phyloP scores from a whole-genome alignment of 371 early-diverging fungal species.

The Haplosporangium sp. region DNA sequence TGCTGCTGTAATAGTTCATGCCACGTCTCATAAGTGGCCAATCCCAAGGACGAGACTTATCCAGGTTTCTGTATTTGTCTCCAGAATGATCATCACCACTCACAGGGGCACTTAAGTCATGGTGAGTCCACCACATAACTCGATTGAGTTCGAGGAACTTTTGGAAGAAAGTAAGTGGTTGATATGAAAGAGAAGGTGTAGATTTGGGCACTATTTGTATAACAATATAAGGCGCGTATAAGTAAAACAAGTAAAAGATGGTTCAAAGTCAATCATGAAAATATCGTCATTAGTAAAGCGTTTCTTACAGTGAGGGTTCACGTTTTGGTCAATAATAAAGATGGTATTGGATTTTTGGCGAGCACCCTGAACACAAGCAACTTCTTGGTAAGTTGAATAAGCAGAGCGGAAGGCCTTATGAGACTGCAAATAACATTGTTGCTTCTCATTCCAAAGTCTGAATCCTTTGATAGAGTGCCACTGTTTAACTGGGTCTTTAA shows the following conservation, averaged over 20 bases:
- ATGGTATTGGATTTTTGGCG: constrained; percentile 49
- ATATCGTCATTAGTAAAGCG: too few relatives aligned
- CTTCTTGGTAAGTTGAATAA: constrained; percentile 45
- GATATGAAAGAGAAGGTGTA: constrained; percentile 56
- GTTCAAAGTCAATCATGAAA: too few relatives aligned
- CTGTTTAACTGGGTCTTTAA: constrained; percentile 23
- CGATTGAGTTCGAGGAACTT: constrained; percentile 92
- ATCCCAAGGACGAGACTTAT: constrained; percentile 75
- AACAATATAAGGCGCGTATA: too few relatives aligned
- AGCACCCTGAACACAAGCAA: constrained; percentile 37
- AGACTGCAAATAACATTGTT: constrained; percentile 40
- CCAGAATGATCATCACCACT: constrained; percentile 11
- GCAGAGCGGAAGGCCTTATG: constrained; percentile 37
- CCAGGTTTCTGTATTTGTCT: background rate
- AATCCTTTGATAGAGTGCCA: constrained; percentile 55
- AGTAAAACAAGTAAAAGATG: too few relatives aligned
- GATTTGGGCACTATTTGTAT: constrained; percentile 20
- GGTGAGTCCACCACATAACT: constrained; percentile 91
- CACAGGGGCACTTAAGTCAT: constrained; percentile 69
- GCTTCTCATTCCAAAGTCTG: constrained; percentile 38
- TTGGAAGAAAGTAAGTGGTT: constrained; percentile 71
- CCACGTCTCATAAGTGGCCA: constrained; percentile 92
- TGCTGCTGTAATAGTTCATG: constrained; percentile 91
- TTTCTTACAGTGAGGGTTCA: constrained; percentile 36
- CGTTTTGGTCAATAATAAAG: constrained; percentile 47